A percentile compares a stretch with the other conserved stretches of the same genome.
Conservation (phyloP, 1,284 basidiomycete genomes). For the Moesziomyces aphidis region DNA sequence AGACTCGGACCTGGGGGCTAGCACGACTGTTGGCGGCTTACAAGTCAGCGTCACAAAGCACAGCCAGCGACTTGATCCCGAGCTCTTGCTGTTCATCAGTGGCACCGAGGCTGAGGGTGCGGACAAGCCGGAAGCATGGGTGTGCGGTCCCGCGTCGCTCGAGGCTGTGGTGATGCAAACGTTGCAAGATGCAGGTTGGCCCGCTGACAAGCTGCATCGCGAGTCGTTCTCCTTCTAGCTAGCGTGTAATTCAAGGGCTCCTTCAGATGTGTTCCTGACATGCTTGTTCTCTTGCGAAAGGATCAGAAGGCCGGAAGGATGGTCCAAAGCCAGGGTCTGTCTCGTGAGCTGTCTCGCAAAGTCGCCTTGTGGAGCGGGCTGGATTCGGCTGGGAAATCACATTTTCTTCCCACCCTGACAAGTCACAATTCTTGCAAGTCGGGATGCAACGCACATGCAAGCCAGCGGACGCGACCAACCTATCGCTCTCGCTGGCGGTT, state of each 20-base stretch:
- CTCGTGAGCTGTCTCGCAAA: conserved; percentile 12
- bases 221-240: conserved; percentile 32
- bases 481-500: too few species aligned
- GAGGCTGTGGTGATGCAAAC: conserved; percentile 20
- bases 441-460: background rate
- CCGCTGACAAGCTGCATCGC: conserved; percentile 14
- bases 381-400: background rate
- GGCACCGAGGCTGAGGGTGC: background rate
- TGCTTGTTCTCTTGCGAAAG: background rate
- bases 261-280: too few species aligned
- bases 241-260: too few species aligned
- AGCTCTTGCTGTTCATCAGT: conserved; percentile 5
- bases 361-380: background rate
- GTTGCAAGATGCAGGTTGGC: conserved; percentile 15
- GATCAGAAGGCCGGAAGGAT: background rate
- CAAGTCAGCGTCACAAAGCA: conserved; percentile 7
- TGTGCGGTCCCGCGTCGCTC: conserved; percentile 28
- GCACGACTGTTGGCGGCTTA: background rate
- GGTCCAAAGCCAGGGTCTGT: conserved; percentile 9
- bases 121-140: conserved; percentile 21
- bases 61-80: conserved; percentile 13
- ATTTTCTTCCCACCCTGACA: background rate
- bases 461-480: too few species aligned
- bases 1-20: background rate
- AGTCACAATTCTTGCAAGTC: conserved; percentile 2